Evolutionary conservation across 169 alveolate species (phyloP), one percentile per base, ranked within the genome.

Genomic region (Eimeria acervulina): DNA sequence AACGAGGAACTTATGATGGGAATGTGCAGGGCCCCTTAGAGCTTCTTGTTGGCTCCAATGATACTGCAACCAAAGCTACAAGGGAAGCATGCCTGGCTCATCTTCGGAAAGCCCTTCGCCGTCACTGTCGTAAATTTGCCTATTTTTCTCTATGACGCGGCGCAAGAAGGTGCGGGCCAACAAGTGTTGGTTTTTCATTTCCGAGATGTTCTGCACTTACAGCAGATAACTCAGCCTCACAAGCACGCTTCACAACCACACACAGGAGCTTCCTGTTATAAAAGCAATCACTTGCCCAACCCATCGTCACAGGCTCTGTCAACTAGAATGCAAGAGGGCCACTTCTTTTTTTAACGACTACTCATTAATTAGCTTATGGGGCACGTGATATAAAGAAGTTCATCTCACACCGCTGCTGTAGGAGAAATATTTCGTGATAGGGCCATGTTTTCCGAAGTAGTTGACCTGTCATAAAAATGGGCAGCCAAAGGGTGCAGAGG

Each of bases 51-150:
- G 33, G 63, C 63, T 42, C 44, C 55, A 23, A 76, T 40, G 59
- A 6, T 26, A 76, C 36, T n/a, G 87, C 52, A 40, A 42, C 10
- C 1, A 40, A n/a, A 38, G 19, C 6, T 4, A n/a, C 59, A 42
- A 12, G 23, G 36, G 17, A 38, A 44, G 21, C 95, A 59, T 76
- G 93, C 97, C 95, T 33, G 96, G 90, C 76, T 95, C 97, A 5
- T 89, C 97, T 55, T 95, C 95, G 17, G 97, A 95, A 21, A 95
- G 81, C 23, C 97, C 97, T 44, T 95, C 97, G 23, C 97, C 97
- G 74, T 95, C 97, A 72, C 97, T 90, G 72, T 95, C 97, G 42
- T 89, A 89, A 33, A 95, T 40, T 38, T 95, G 97, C 38, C 96
- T 28, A 68, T 95, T 95, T 51, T 95, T 95, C 83, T 83, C 93